Base-by-base conservation (phyloP, 345 rosid genomes). In the Jatropha curcas region DNA sequence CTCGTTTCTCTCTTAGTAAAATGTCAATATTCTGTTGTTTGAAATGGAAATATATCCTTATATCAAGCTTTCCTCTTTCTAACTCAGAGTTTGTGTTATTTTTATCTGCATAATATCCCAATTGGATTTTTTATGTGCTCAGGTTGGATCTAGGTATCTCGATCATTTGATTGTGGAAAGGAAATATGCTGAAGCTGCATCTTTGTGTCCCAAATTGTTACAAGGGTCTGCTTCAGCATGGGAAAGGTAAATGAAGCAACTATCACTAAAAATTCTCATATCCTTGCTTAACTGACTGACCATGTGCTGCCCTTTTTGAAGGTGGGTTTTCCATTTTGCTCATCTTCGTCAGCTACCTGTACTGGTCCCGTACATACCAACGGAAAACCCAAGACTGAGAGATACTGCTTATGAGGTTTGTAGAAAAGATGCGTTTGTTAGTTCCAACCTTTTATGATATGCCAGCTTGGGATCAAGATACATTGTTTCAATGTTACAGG, bases 311-410 rank as follows among this genome's bases (percentile, higher is more conserved):
- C 72, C 72, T 75, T 76, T 50, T 74, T 39, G 60, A 89, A 96
- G 99, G 77, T 96, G 99, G 99, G 95, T 93, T 83, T 96, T 96
- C 88, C 98, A 91, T 78, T 96, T 96, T 86, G 99, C 99, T 72
- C 98, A 93, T 83, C 93, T 96, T 53, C 99, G 97, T 39, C 99
- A 91, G 76, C 95, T 96, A 63, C 98, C 97, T 60, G 95, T 90
- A 41, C 84, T 96, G 88, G 97, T 93, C 81, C 99, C 97, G 52
- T 89, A 86, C 77, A 93, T 96, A 67, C 99, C 99, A 66, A 91
- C 93, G 20, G 91, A 93, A 71, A 87, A 83, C 79, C 98, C 99
- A 59, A 93, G 84, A 86, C 85, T 96, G 74, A 93, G 93, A 79
- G 99, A 96, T 82, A 96, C 98, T 72, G 98, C 88, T 74, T 96